phyloP scores from a whole-genome alignment of 352 stramenopile genomes.

The Pythium insidiosum region DNA sequence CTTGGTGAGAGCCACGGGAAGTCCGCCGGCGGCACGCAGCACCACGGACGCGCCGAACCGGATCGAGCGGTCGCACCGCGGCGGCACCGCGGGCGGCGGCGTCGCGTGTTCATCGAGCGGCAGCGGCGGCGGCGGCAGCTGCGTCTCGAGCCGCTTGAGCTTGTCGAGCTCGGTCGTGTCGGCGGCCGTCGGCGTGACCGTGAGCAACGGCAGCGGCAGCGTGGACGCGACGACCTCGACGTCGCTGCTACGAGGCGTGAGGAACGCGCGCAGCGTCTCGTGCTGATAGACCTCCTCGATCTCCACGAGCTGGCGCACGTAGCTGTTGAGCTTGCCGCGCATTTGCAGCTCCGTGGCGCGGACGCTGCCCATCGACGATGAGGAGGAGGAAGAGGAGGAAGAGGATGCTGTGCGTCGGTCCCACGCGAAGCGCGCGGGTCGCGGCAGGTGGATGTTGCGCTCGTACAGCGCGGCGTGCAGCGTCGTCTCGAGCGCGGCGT shows the following conservation, averaged over 20 bases:
- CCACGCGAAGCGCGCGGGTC: conserved; percentile 26
- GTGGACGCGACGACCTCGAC: conserved; percentile 3
- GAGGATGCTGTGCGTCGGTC: too few species aligned
- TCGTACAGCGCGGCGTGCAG: conserved; percentile 20
- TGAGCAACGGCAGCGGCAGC: too few species aligned
- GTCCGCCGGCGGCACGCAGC: conserved; percentile 38
- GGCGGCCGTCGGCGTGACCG: too few species aligned
- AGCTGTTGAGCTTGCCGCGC: conserved; percentile 42
- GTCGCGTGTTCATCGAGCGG: neutral
- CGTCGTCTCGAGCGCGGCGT: conserved; percentile 19
- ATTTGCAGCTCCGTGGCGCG: conserved; percentile 25
- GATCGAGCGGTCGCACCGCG: conserved; percentile 21
- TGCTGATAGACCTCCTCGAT: conserved; percentile 36
- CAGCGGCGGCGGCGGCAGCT: conserved; percentile 5
- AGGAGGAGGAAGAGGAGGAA: too few species aligned
- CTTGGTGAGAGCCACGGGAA: conserved; percentile 40
- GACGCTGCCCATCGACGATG: too few species aligned
- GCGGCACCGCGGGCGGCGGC: neutral
- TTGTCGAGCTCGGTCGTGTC: conserved; percentile 4
- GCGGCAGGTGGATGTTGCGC: conserved; percentile 35
- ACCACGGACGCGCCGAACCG: conserved; percentile 36
- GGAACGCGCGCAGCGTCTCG: conserved; percentile 30
- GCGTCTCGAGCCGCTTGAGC: conserved; percentile 2
- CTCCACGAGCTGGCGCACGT: conserved; percentile 54
- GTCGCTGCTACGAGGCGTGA: conserved; percentile 31